These are phyloP conservation scores for Chrysoporthe austroafricana DNA, from an alignment of 2,329 filamentous ascomycete species.

Conservation along the genomic window DNA sequence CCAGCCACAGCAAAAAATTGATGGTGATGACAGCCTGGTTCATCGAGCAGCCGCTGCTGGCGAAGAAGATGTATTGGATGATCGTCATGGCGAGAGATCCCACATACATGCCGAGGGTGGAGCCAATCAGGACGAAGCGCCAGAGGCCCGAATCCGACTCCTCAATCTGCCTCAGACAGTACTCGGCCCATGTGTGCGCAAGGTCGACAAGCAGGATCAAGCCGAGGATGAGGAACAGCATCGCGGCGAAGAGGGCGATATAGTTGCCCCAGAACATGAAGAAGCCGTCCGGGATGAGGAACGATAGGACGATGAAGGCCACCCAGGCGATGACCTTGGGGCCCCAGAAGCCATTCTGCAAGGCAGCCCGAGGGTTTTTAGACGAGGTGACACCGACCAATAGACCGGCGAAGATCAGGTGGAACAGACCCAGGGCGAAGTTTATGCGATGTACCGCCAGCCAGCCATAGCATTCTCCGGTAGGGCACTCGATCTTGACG, in stretches of 20 bases:
- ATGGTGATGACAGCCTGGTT: conserved; percentile 96
- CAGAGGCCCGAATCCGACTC: conserved; percentile 82
- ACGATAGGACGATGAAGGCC: conserved; percentile 83
- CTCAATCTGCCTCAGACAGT: conserved; percentile 93
- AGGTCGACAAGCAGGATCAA: conserved; percentile 92
- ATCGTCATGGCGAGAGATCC: conserved; percentile 92
- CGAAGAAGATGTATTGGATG: conserved; percentile 97
- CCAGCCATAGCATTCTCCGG: conserved; percentile 91
- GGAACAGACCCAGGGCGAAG: conserved; percentile 93
- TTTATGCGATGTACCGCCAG: conserved; percentile 97
- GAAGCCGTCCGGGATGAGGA: conserved; percentile 93
- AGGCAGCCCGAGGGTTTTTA: conserved; percentile 80
- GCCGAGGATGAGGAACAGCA: conserved; percentile 91
- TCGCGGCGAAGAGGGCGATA: conserved; percentile 82
- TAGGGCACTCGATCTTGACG: conserved; percentile 91
- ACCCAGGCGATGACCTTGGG: conserved; percentile 94
- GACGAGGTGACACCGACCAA: conserved; percentile 86
- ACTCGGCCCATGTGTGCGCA: conserved; percentile 96
- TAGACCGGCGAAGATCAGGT: conserved; percentile 81
- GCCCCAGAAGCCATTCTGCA: conserved; percentile 99
- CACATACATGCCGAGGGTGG: conserved; percentile 91
- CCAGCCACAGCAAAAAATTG: conserved; percentile 83
- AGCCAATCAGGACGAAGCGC: conserved; percentile 87
- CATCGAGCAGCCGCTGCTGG: conserved; percentile 80
- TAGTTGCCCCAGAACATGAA: conserved; percentile 97